phyloP scores from a whole-genome alignment of 495 filamentous ascomycete species.

The Podospora appendiculata region DNA sequence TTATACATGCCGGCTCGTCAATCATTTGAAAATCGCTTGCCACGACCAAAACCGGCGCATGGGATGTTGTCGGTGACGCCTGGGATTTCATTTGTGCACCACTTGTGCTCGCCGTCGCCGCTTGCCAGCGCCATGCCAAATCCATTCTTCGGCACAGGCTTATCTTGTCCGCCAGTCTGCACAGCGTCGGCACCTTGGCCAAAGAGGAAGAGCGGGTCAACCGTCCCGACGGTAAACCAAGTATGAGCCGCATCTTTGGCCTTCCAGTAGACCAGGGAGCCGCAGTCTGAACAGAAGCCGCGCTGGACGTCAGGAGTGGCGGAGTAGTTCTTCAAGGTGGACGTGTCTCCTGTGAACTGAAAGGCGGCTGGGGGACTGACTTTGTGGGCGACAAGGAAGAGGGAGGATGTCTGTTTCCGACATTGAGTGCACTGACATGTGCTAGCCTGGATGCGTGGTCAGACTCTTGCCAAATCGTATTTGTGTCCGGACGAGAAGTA shows the following conservation, averaged over 20 bases:
- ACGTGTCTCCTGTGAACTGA: conserved; percentile 10
- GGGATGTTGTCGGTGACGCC: conserved; percentile 27
- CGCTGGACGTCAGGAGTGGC: conserved; percentile 23
- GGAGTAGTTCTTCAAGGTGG: conserved; percentile 21
- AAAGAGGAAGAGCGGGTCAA: conserved; percentile 29
- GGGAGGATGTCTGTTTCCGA: conserved; percentile 25
- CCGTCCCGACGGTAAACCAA: conserved; percentile 21
- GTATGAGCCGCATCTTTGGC: conserved; percentile 7
- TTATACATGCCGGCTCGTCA: no score
- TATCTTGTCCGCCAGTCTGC: background rate
- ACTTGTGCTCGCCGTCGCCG: conserved; percentile 13
- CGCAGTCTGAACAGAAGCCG: conserved; percentile 29
- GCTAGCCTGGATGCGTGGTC: conserved; percentile 15
- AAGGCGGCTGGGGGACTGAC: conserved; percentile 8
- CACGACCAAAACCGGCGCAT: no score
- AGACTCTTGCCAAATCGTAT: background rate
- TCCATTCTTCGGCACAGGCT: conserved; percentile 14
- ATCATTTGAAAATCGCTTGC: no score
- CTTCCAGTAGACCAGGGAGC: conserved; percentile 30
- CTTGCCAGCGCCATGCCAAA: conserved; percentile 25
- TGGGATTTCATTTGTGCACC: conserved; percentile 28
- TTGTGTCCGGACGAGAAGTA: background rate
- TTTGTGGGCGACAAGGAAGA: conserved; percentile 24
- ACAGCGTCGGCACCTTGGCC: conserved; percentile 17
- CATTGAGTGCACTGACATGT: conserved; percentile 37